A percentile compares a stretch with the other conserved stretches of the same genome.
Conservation (phyloP, 1,284 basidiomycete species). For the Leccinum griseonigrum region DNA sequence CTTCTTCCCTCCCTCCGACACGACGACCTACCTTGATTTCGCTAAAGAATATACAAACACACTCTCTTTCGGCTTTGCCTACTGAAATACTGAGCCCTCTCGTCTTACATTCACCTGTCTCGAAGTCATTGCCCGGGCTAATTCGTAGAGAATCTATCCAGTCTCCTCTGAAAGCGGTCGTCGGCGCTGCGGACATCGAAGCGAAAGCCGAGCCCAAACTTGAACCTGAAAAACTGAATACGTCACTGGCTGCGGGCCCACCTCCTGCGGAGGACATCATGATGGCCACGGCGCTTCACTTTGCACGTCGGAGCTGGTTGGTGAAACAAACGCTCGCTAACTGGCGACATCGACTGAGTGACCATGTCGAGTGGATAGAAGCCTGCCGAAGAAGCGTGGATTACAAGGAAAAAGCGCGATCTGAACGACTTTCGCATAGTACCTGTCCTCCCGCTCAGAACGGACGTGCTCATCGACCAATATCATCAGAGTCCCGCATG, state of each 20-base stretch:
- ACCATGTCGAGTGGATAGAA: conserved; percentile 52
- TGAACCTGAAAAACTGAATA: conserved; percentile 4
- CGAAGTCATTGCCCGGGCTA: conserved; percentile 16
- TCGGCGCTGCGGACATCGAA: conserved; percentile 14
- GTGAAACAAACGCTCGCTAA: conserved; percentile 33
- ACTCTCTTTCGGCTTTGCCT: conserved; percentile 24
- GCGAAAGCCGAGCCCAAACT: conserved; percentile 1
- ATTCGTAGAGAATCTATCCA: conserved; percentile 25
- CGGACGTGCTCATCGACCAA: conserved; percentile 2
- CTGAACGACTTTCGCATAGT: conserved; percentile 37
- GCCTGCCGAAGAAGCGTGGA: conserved; percentile 57
- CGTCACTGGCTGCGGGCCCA: conserved; percentile 2
- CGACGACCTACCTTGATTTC: conserved; percentile 24
- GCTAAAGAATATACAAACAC: conserved; percentile 36
- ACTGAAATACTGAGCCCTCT: conserved; percentile 51
- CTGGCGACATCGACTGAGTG: conserved; percentile 40
- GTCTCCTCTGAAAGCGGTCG: conserved; percentile 26
- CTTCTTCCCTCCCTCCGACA: conserved; percentile 10
- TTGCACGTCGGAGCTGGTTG: conserved; percentile 33
- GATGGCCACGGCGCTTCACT: conserved; percentile 37
- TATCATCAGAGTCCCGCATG: conserved; percentile 29
- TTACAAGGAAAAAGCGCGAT: conserved; percentile 53
- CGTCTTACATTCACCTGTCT: conserved; percentile 37
- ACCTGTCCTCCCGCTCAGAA: conserved; percentile 3
- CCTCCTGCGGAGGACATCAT: conserved; percentile 18